phyloP scores from a whole-genome alignment of 2,329 filamentous ascomycete species.

The Alternaria sp. region DNA sequence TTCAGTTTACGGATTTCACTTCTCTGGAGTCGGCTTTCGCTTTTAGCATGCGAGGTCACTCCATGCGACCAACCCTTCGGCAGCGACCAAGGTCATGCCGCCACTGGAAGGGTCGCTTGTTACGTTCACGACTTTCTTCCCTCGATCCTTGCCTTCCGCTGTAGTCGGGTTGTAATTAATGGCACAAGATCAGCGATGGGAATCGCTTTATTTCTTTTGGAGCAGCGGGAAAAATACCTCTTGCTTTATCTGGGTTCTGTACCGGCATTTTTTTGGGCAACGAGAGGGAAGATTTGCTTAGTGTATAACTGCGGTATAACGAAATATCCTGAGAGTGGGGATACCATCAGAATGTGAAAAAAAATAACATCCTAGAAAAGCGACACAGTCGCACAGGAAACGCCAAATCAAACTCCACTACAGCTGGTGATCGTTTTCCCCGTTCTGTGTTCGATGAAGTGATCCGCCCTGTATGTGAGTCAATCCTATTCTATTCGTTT shows the following conservation, averaged over 20 bases:
- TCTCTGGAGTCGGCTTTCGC: conserved; percentile 32
- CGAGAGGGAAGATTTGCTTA: conserved; percentile 25
- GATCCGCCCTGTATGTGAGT: conserved; percentile 2
- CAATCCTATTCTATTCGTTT: not conserved
- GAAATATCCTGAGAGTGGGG: conserved; percentile 31
- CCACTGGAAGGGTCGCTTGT: conserved; percentile 28
- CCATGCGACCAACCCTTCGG: conserved; percentile 22
- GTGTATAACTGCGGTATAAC: conserved; percentile 37
- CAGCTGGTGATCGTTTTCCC: not conserved
- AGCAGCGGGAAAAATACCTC: conserved; percentile 35
- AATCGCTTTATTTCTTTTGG: conserved; percentile 34
- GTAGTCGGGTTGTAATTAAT: conserved; percentile 52
- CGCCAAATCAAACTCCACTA: conserved; percentile 5
- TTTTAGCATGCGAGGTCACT: conserved; percentile 29
- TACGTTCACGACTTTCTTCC: conserved; percentile 38
- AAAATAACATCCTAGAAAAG: conserved; percentile 33
- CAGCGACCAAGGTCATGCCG: conserved; percentile 13
- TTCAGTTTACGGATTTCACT: conserved; percentile 45
- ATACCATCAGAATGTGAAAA: conserved; percentile 39
- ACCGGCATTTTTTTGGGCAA: conserved; percentile 35
- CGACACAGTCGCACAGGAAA: conserved; percentile 32
- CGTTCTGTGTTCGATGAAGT: not conserved
- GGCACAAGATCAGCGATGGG: conserved; percentile 47
- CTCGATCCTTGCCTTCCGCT: conserved; percentile 39
- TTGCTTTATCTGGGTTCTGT: conserved; percentile 36